Evolutionary conservation across 192 early-diverging fungal genomes (phyloP).

Genomic region (Entophlyctis luteolus): DNA sequence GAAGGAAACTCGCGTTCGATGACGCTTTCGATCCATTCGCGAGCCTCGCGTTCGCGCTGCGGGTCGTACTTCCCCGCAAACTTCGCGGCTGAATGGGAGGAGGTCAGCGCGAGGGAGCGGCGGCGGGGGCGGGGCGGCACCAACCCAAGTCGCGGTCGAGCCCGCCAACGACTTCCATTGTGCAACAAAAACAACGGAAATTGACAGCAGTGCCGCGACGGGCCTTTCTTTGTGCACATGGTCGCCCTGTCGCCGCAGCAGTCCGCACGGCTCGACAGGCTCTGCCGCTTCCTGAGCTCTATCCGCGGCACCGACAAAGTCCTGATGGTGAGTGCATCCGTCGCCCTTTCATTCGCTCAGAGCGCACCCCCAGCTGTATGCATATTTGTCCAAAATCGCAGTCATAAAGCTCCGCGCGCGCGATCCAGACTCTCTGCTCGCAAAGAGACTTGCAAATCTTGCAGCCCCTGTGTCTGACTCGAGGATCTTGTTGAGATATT

Average conservation of each 20-base stretch:
- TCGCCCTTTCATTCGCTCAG: neutral
- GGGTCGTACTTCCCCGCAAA: constrained; percentile 48
- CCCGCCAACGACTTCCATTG: constrained; percentile 8
- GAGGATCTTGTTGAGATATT: constrained; percentile 80
- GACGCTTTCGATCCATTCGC: constrained; percentile 66
- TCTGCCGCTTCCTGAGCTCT: constrained; percentile 37
- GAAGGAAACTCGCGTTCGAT: constrained; percentile 52
- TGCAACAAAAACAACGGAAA: constrained; percentile 42
- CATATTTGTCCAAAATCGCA: constrained; percentile 89
- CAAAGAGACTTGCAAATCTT: constrained; percentile 72
- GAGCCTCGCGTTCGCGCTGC: constrained; percentile 48
- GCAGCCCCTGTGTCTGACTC: constrained; percentile 84
- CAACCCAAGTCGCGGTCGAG: constrained; percentile 17
- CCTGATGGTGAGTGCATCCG: constrained; percentile 49
- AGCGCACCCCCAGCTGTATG: constrained; percentile 62
- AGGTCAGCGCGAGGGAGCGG: neutral
- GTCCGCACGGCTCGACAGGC: constrained; percentile 38
- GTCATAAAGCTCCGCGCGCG: constrained; percentile 69
- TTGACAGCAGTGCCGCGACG: constrained; percentile 32
- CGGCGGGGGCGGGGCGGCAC: too few relatives aligned
- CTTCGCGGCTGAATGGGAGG: constrained; percentile 40
- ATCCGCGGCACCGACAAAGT: constrained; percentile 68
- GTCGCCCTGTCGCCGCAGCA: constrained; percentile 46
- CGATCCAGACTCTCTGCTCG: constrained; percentile 52
- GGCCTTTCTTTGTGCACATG: too few relatives aligned